Evolutionary conservation across 2,329 filamentous ascomycete genomes (phyloP).

Genomic region (Verticillium nubilum): DNA sequence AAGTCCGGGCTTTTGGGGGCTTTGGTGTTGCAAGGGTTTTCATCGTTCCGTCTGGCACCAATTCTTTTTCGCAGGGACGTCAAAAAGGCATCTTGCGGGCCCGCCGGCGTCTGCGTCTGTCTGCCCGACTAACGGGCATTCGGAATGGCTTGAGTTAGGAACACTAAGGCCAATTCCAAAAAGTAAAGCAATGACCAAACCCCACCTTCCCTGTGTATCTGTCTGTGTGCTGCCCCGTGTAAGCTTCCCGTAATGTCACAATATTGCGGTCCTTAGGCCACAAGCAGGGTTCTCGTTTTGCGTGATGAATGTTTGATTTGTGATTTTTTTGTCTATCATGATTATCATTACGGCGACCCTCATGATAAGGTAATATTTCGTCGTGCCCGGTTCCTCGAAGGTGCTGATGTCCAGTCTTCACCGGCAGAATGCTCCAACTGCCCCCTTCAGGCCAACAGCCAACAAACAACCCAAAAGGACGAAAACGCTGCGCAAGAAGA

Average conservation of each 20-base stretch:
- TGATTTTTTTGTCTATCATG: neutral
- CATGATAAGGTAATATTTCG: neutral
- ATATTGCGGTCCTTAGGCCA: too few relatives aligned
- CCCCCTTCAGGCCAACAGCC: neutral
- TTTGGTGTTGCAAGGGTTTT: neutral
- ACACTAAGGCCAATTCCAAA: neutral
- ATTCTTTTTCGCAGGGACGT: neutral
- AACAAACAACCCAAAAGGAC: neutral
- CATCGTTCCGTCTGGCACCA: neutral
- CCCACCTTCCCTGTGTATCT: neutral
- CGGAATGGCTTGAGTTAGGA: neutral
- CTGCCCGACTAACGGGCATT: neutral
- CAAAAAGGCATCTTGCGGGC: neutral
- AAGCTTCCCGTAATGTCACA: too few relatives aligned
- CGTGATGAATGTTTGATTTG: neutral
- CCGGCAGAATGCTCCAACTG: neutral
- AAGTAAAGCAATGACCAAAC: neutral
- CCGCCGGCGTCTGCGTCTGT: neutral
- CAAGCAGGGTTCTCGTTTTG: too few relatives aligned
- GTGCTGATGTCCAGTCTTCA: neutral
- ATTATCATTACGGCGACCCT: neutral
- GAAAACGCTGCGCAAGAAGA: neutral
- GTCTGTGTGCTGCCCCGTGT: neutral
- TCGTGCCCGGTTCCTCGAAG: neutral
- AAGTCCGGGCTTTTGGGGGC: neutral